These are phyloP conservation scores for Neonectria hederae DNA, from an alignment of 2,329 filamentous ascomycete genomes.

Conservation along the genomic window DNA sequence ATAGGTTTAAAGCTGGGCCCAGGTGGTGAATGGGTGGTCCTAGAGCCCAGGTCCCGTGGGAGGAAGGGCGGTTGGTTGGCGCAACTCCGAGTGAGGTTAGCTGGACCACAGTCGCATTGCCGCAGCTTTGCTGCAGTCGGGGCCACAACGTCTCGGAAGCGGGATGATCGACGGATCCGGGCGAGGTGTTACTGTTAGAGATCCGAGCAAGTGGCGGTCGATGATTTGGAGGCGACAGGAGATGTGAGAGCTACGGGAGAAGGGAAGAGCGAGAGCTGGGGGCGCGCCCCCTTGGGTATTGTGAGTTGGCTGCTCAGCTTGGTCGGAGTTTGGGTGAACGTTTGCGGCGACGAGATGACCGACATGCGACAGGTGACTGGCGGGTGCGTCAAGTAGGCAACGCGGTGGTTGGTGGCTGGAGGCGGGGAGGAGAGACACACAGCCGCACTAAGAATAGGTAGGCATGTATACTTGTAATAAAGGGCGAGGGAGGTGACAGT, in stretches of 20 bases:
- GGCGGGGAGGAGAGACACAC: background rate
- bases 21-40: slow-evolving; percentile 6
- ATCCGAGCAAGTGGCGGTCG: slow-evolving; percentile 17
- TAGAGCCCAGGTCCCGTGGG: slow-evolving; percentile 5
- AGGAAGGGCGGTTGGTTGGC: slow-evolving; percentile 16
- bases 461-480: background rate
- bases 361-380: slow-evolving; percentile 14
- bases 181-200: slow-evolving; percentile 30
- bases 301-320: slow-evolving; percentile 13
- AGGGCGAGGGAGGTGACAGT: background rate
- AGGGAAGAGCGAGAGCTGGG: slow-evolving; percentile 3
- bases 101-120: slow-evolving; percentile 41
- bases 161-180: slow-evolving; percentile 36
- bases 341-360: background rate
- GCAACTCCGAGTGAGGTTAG: slow-evolving; percentile 29
- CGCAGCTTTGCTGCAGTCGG: slow-evolving; percentile 24
- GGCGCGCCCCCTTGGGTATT: slow-evolving; percentile 9
- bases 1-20: slow-evolving; percentile 10
- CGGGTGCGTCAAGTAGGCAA: background rate
- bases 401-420: background rate
- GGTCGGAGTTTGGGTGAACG: background rate
- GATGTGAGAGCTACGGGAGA: background rate
- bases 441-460: background rate
- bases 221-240: slow-evolving; percentile 16
- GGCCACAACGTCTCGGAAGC: slow-evolving; percentile 33